phyloP scores from a whole-genome alignment of 257 asterid species.

The Gardenia jasminoides region DNA sequence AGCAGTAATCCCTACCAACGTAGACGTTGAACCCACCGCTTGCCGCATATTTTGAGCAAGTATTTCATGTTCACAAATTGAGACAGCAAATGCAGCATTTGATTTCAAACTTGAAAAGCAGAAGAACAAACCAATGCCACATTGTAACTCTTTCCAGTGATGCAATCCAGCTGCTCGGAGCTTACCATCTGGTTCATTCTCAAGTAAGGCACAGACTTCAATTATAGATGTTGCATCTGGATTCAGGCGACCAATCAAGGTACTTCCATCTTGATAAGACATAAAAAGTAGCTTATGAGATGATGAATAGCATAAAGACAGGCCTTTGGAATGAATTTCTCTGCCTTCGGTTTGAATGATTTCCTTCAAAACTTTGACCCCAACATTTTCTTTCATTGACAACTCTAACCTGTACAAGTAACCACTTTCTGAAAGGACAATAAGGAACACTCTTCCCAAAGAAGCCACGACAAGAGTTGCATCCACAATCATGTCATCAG shows the following conservation, averaged over 20 bases:
- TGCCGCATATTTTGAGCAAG: constrained; percentile 80
- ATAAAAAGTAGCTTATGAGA: constrained; percentile 82
- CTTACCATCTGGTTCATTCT: constrained; percentile 71
- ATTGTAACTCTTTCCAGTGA: constrained; percentile 82
- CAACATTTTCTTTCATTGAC: constrained; percentile 74
- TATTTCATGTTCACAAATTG: constrained; percentile 79
- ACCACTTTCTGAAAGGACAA: constrained; percentile 83
- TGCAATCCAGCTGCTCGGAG: constrained; percentile 89
- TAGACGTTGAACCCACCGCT: constrained; percentile 76
- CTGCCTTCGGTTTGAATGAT: constrained; percentile 68
- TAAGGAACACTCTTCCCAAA: constrained; percentile 68
- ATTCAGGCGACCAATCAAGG: constrained; percentile 80
- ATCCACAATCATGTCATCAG: constrained; percentile 75
- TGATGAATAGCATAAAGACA: constrained; percentile 69
- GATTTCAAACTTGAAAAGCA: constrained; percentile 87
- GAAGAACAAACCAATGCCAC: constrained; percentile 75
- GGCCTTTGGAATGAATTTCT: constrained; percentile 58
- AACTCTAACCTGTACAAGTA: constrained; percentile 83
- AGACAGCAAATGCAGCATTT: constrained; percentile 65
- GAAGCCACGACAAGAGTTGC: constrained; percentile 79
- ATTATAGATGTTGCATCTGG: constrained; percentile 67
- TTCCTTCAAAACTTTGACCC: constrained; percentile 82
- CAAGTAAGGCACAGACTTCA: constrained; percentile 72
- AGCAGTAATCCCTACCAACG: constrained; percentile 93
- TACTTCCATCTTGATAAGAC: constrained; percentile 91